phyloP scores from a whole-genome alignment of 148 eudicot species.

The Rhododendron henanense region DNA sequence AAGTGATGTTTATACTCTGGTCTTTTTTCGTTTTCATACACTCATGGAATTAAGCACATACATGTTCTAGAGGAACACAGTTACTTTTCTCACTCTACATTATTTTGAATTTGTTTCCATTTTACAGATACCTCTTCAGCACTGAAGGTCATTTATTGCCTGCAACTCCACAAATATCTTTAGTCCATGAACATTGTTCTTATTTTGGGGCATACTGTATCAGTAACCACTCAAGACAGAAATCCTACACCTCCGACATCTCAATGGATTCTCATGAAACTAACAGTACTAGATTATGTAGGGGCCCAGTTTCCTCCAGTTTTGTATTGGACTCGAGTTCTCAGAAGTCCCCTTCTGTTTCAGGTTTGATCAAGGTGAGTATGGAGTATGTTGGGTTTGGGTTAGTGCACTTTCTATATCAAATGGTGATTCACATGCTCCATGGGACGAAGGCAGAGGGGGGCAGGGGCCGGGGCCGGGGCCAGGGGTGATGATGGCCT shows the following conservation, averaged over 20 bases:
- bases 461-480: background rate
- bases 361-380: slow-evolving; percentile 78
- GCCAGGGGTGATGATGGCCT: background rate
- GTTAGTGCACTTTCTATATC: background rate
- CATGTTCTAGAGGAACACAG: background rate
- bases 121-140: slow-evolving; percentile 78
- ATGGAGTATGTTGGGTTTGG: background rate
- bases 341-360: slow-evolving; percentile 33
- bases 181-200: slow-evolving; percentile 74
- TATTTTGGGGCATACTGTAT: slow-evolving; percentile 84
- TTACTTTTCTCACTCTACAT: background rate
- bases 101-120: background rate
- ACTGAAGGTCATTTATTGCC: slow-evolving; percentile 97
- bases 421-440: background rate
- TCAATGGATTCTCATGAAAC: slow-evolving; percentile 31
- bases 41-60: background rate
- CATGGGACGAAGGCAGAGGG: background rate
- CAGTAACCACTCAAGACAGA: slow-evolving; percentile 40
- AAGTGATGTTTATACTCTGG: slow-evolving; percentile 23
- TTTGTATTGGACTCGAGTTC: slow-evolving; percentile 24
- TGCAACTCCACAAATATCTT: slow-evolving; percentile 80
- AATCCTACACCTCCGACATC: slow-evolving; percentile 30
- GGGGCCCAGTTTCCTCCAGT: slow-evolving; percentile 26
- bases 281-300: slow-evolving; percentile 38
- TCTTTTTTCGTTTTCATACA: background rate